These are phyloP conservation scores for Nitzschia sp. DNA, from an alignment of 108 stramenopile species.

Conservation along the genomic window DNA sequence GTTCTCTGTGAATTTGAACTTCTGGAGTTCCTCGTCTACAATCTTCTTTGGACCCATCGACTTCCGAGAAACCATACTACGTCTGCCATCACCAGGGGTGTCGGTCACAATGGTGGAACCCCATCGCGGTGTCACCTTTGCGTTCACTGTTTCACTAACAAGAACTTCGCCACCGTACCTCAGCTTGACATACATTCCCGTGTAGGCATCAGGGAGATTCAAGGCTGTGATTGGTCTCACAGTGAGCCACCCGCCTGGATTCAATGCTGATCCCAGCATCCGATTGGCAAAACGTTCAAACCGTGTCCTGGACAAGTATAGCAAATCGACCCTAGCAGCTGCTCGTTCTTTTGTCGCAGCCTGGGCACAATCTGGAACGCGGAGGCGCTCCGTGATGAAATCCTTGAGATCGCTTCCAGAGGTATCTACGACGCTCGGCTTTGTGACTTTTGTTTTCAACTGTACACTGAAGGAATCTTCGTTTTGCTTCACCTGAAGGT, in stretches of 20 bases:
- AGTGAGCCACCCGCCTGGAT: constrained; percentile 77
- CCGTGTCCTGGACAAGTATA: constrained; percentile 33
- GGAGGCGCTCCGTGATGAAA: constrained; percentile 16
- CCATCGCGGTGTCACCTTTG: constrained; percentile 64
- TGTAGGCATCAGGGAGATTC: constrained; percentile 74
- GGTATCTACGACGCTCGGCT: not conserved
- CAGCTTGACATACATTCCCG: constrained; percentile 73
- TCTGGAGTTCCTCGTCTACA: constrained; percentile 9
- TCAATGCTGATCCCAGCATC: constrained; percentile 50
- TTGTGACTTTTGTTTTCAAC: not conserved
- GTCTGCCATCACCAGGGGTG: not conserved
- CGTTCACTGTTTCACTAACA: constrained; percentile 58
- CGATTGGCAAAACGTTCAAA: constrained; percentile 61
- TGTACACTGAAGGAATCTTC: constrained; percentile 6
- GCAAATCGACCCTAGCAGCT: constrained; percentile 14
- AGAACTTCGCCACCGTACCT: constrained; percentile 51
- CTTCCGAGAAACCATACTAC: not conserved
- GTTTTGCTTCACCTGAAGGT: constrained; percentile 10
- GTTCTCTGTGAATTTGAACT: constrained; percentile 45
- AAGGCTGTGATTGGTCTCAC: constrained; percentile 76
- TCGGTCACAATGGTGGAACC: constrained; percentile 6
- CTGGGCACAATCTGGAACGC: constrained; percentile 31
- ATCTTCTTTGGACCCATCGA: not conserved
- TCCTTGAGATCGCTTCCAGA: constrained; percentile 1
- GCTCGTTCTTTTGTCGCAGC: constrained; percentile 18